phyloP scores from a whole-genome alignment of 2,329 filamentous ascomycete species.

The Mycogone perniciosa region DNA sequence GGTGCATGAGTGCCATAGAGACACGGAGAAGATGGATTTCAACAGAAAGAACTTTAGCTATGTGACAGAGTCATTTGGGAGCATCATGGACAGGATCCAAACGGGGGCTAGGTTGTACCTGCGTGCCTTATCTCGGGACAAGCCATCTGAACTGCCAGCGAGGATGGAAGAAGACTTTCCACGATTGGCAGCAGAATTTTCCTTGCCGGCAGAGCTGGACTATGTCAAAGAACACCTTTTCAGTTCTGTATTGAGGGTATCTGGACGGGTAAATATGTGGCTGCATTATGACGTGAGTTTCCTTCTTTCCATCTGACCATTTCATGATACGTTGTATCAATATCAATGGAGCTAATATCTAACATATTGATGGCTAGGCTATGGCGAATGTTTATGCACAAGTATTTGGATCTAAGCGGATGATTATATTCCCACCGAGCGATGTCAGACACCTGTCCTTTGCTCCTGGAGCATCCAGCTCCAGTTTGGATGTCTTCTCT shows the following conservation, averaged over 20 bases:
- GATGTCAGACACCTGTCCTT: conserved; percentile 67
- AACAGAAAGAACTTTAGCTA: conserved; percentile 78
- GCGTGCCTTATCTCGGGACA: conserved; percentile 64
- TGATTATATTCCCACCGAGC: conserved; percentile 71
- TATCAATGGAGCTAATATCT: conserved; percentile 4
- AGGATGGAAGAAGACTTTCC: conserved; percentile 67
- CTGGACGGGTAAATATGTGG: conserved; percentile 80
- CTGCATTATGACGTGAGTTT: conserved; percentile 71
- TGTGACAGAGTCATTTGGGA: conserved; percentile 57
- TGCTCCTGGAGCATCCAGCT: conserved; percentile 72
- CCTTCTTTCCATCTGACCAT: background rate
- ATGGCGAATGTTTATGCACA: conserved; percentile 86
- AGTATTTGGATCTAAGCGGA: conserved; percentile 63
- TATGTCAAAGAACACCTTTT: conserved; percentile 58
- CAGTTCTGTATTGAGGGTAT: conserved; percentile 74
- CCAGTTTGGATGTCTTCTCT: conserved; percentile 65
- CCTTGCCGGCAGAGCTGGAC: conserved; percentile 54
- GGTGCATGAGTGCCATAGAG: conserved; percentile 58
- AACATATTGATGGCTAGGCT: conserved; percentile 45
- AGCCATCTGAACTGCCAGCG: conserved; percentile 64
- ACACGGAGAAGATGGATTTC: conserved; percentile 66
- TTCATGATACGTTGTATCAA: background rate
- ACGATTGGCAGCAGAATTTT: conserved; percentile 61
- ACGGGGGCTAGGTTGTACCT: conserved; percentile 64
- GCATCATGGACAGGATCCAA: conserved; percentile 57